phyloP scores from a whole-genome alignment of 2,329 filamentous ascomycete species.

The Hortaea werneckii region DNA sequence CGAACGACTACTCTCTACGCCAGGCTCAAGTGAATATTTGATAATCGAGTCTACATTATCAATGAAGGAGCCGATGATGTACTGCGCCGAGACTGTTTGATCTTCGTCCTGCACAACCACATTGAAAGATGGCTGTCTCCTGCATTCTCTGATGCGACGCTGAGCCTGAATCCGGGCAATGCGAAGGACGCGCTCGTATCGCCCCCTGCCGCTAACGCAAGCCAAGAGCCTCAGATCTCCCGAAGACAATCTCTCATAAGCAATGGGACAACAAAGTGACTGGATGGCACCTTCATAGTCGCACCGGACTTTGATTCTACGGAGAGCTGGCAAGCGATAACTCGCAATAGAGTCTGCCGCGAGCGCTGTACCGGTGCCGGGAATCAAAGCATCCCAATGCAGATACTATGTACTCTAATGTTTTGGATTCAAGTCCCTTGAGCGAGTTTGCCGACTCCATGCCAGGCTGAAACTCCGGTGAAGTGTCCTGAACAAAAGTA shows the following conservation, averaged over 20 bases:
- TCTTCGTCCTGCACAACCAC: slow-evolving; percentile 45
- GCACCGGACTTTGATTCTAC: slow-evolving; percentile 51
- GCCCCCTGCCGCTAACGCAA: slow-evolving; percentile 3
- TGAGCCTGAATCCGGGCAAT: slow-evolving; percentile 55
- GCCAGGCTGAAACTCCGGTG: slow-evolving; percentile 35
- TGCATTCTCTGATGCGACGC: slow-evolving; percentile 50
- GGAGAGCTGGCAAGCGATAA: slow-evolving; percentile 53
- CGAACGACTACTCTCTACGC: slow-evolving; percentile 24
- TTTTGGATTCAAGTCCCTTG: slow-evolving; percentile 36
- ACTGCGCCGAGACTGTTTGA: slow-evolving; percentile 42
- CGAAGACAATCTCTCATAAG: slow-evolving; percentile 42
- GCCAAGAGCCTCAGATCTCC: slow-evolving; percentile 27
- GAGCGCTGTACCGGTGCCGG: slow-evolving; percentile 48
- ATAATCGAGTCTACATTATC: slow-evolving; percentile 51
- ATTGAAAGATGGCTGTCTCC: slow-evolving; percentile 44
- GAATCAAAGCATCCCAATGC: slow-evolving; percentile 52
- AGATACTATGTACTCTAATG: slow-evolving; percentile 35
- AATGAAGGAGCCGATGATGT: slow-evolving; percentile 51
- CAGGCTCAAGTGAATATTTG: slow-evolving; percentile 50
- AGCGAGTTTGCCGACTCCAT: slow-evolving; percentile 26
- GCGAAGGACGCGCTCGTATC: slow-evolving; percentile 18
- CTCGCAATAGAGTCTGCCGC: slow-evolving; percentile 54
- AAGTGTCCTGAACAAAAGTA: slow-evolving; percentile 42
- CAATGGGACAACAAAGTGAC: slow-evolving; percentile 53
- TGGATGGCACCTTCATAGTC: slow-evolving; percentile 63